Evolutionary conservation across 352 stramenopile species (phyloP).

Genomic region (Globisporangium acanthophoron): DNA sequence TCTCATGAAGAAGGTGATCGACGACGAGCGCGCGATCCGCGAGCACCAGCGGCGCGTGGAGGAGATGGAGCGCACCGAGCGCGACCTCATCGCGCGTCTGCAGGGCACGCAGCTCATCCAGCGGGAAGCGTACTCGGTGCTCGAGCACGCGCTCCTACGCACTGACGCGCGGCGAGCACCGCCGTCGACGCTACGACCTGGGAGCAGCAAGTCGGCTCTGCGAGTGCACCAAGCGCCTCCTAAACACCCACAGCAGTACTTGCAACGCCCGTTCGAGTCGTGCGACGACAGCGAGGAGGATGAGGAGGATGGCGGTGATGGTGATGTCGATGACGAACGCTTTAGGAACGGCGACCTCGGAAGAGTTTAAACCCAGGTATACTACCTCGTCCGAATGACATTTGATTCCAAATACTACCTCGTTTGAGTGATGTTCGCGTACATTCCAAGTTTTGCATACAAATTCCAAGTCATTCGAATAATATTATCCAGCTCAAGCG

Average conservation of each 20-base stretch:
- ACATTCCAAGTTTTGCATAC: neutral
- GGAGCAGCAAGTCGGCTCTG: neutral
- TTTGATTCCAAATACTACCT: neutral
- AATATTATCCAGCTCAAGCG: too few species aligned
- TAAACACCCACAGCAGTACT: neutral
- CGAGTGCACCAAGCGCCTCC: neutral
- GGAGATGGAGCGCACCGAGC: slow-evolving; percentile 65
- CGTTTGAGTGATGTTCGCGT: neutral
- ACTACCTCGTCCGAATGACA: neutral
- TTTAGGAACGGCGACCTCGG: neutral
- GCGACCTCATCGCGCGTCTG: slow-evolving; percentile 53
- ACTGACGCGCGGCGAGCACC: slow-evolving; percentile 15
- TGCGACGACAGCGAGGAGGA: neutral
- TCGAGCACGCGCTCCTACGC: slow-evolving; percentile 61
- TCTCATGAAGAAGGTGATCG: slow-evolving; percentile 58
- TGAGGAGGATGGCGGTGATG: neutral
- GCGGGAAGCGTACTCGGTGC: slow-evolving; percentile 60
- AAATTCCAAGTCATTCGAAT: too few species aligned
- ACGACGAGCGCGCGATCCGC: slow-evolving; percentile 52
- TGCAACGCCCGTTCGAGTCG: neutral
- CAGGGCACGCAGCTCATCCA: slow-evolving; percentile 72
- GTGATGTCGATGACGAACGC: neutral
- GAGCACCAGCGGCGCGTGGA: slow-evolving; percentile 48
- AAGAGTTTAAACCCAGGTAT: neutral
- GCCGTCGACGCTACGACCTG: too few species aligned